These are phyloP conservation scores for Phalaenopsis hybrid DNA, from an alignment of 116 monocot species.

Conservation along the genomic window DNA sequence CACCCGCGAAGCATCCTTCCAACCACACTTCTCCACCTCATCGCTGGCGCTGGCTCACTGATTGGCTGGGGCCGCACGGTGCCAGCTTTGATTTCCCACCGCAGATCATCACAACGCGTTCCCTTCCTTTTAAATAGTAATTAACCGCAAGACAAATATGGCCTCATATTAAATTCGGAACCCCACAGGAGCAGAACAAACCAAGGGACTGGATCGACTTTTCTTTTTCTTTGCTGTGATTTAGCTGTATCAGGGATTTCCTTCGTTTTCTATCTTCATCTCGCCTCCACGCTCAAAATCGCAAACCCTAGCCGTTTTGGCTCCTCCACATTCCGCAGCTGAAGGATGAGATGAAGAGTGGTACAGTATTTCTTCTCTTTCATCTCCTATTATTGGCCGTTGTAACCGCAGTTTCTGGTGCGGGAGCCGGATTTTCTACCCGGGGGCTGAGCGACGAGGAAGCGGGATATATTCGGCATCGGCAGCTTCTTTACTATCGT, in stretches of 20 bases:
- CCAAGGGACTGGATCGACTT: background rate
- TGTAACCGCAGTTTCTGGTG: background rate
- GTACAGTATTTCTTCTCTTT: background rate
- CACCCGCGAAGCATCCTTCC: background rate
- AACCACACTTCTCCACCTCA: background rate
- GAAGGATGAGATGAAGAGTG: slow-evolving; percentile 10
- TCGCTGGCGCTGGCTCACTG: background rate
- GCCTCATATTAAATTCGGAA: background rate
- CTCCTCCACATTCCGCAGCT: background rate
- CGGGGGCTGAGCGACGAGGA: slow-evolving; percentile 16
- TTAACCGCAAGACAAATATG: background rate
- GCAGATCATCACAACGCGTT: slow-evolving; percentile 1
- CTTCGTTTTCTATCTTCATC: background rate
- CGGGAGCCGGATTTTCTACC: slow-evolving; percentile 10
- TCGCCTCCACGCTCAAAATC: background rate
- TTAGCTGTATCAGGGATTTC: background rate
- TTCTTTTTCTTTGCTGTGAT: background rate
- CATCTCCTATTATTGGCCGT: slow-evolving; percentile 5
- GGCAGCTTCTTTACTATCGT: slow-evolving; percentile 36
- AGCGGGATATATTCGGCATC: slow-evolving; percentile 18
- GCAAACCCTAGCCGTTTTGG: slow-evolving; percentile 1
- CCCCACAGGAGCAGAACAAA: background rate
- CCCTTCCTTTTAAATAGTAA: background rate
- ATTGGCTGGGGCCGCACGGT: background rate
- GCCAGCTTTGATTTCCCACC: background rate